Base-by-base conservation (phyloP, 352 stramenopile genomes). In the Globisporangium okanoganense region DNA sequence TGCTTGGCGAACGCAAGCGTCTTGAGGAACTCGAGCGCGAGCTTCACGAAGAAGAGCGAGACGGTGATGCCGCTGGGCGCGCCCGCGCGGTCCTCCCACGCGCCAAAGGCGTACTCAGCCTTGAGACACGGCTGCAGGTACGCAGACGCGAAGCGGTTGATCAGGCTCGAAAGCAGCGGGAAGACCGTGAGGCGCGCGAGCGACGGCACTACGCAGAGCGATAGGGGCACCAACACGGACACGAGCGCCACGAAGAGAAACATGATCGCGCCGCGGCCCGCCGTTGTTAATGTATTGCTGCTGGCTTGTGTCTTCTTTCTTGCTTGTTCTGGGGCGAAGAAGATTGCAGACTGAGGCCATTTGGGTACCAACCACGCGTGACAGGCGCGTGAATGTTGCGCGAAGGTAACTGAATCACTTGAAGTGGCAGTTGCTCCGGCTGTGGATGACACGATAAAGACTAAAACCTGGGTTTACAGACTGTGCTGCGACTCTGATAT, bases 1-100 rank as follows among this genome's bases (percentile, higher is more conserved):
- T 87, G 73, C 52, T 88, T 85, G 31, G 69, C 62, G 49, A 88
- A 86, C n/a, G 68, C 69, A 29, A 88, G 61, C 50, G 76, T 82
- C 61, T 75, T 69, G 35, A 88, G 70, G 45, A 86, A 88, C 38
- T 70, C 73, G 31, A 65, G 40, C 49, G 79, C 68, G 45, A 88
- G 50, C 66, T 70, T 65, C n/a, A 88, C 65, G 50, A 77, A 82
- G 64, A 78, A 83, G 16, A 87, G 70, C 62, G 67, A 70, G 67
- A 87, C 67, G 7, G 70, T 82, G 51, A 85, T n/a, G 47, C 76
- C 79, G 22, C 67, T 68, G 40, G 78, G 69, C 45, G 63, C 56
- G 41, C 73, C 64, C 9, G 61, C 43, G 24, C 44, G 55, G 59
- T 74, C 70, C 13, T 73, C 58, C 59, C 83, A 85, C 24, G 70